Evolutionary conservation across 148 eudicot species (phyloP).

Genomic region (Fagopyrum homotropicum): DNA sequence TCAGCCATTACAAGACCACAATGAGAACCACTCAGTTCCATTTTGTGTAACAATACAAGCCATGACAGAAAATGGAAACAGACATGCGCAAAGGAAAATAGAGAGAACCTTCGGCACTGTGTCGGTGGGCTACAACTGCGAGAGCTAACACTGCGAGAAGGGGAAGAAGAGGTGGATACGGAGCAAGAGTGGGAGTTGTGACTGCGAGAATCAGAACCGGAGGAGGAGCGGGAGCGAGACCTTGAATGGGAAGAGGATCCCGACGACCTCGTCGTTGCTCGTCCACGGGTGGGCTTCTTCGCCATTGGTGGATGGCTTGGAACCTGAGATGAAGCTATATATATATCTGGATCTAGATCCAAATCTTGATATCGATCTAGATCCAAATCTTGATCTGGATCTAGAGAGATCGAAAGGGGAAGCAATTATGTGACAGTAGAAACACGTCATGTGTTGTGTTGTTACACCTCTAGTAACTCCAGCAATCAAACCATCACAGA

Average conservation of each 20-base stretch:
- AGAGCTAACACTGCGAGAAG: constrained; percentile 2
- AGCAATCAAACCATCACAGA: no score
- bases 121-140: constrained; percentile 3
- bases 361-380: not conserved
- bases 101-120: constrained; percentile 10
- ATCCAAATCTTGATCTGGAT: no score
- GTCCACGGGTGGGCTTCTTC: not conserved
- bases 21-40: no score
- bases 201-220: no score
- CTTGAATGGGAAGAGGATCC: not conserved
- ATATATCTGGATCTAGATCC: not conserved
- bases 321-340: not conserved
- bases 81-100: not conserved
- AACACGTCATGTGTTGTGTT: no score
- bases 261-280: constrained; percentile 8
- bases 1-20: no score
- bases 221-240: no score
- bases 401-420: no score
- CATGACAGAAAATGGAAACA: no score
- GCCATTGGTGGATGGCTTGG: constrained; percentile 4
- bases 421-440: no score
- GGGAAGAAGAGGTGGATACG: not conserved
- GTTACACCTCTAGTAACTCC: no score
- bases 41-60: no score
- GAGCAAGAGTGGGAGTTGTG: not conserved